Base-by-base conservation (phyloP, 345 rosid species). In the Triadica sebifera region DNA sequence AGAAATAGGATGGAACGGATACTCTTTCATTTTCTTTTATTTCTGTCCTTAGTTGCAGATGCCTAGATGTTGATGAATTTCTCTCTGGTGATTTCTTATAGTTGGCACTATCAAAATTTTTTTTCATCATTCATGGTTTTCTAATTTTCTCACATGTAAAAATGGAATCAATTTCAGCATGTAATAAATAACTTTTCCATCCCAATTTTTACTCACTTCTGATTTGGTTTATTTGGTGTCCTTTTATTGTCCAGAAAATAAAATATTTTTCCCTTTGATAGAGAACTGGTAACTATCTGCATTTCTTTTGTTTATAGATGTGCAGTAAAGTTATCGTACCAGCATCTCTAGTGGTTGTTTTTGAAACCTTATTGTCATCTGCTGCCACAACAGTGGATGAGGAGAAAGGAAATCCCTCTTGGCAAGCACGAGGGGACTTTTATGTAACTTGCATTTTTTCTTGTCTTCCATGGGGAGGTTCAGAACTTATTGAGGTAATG, bases 381-480 rank as follows among this genome's bases (percentile, higher is more conserved):
- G 98, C 98, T 73, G 97, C 98, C 81, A 93, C 94, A 47, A 95
- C 89, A 68, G 86, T 95, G 72, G 99, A 95, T 76, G 99, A 95
- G 83, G 99, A 95, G 83, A 93, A 93, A 85, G 99, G 96, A 75
- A 95, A 95, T 79, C 94, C 98, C 52, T 89, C 93, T 20, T 95
- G 99, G 96, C 98, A 95, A 86, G 88, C 98, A 65, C 79, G 88
- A 75, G 99, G 96, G 65, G 99, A 95, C 87, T 95, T 91, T 70
- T 93, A 93, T 66, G 94, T 93, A 49, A 81, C 85, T 74, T 91
- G 99, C 80, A 91, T 95, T 80, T 90, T 93, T 81, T 90, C 97
- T 20, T 93, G 93, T 72, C 96, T 95, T 37, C 99, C 99, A 11
- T 95, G 98, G 99, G 99, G 98, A 73, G 99, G 96, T 52, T 90